Base-by-base conservation (phyloP, 2,329 filamentous ascomycete genomes). In the Simplicillium aogashimaense region DNA sequence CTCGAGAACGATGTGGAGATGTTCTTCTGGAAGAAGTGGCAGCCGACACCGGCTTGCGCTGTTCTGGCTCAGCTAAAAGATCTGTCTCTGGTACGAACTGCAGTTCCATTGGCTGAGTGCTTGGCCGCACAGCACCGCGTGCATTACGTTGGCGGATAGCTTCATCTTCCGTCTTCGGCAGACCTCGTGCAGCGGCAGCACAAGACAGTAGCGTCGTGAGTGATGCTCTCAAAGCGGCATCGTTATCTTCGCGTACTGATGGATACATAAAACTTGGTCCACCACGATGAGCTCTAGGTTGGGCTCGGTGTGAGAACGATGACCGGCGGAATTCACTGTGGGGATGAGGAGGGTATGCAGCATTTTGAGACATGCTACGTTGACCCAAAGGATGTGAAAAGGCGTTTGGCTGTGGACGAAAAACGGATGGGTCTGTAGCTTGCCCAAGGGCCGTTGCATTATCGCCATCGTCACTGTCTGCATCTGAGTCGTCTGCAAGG, bases 121-220 rank as follows among this genome's bases (percentile, higher is more conserved):
- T 66, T 3, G 64, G 64, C 6, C 68, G 59, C 33, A 71, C 55
- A 17, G 65, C 64, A 17, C 59, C 49, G 36, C 59, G 60, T 9
- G 54, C 49, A 11, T 49, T 43, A 12, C 56, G 47, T 37, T 58
- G 52, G 11, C 57, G 52, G 40, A 67, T 65, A 11, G 55, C 55
- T 40, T 71, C 67, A 37, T 71, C 66, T 37, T 68, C 67, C 13
- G 68, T 65, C 55, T 92, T 95, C 1, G 83, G 78, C 13, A 92
- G 68, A 4, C 84, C 83, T 34, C 92, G 77, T 2, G 90, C 92
- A 1, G 90, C 92, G 3, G 89, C 88, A 0, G 88, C 90, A 53
- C 87, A 94, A n/a, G 90, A 95, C 11, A 98, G 76, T 11, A 98
- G 73, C 0, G 92, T 97, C 1, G 88, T 95, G n/a, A 98, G 72